These are phyloP conservation scores for Oryza nivara DNA, from an alignment of 176 grass and related monocot species.

Conservation along the genomic window DNA sequence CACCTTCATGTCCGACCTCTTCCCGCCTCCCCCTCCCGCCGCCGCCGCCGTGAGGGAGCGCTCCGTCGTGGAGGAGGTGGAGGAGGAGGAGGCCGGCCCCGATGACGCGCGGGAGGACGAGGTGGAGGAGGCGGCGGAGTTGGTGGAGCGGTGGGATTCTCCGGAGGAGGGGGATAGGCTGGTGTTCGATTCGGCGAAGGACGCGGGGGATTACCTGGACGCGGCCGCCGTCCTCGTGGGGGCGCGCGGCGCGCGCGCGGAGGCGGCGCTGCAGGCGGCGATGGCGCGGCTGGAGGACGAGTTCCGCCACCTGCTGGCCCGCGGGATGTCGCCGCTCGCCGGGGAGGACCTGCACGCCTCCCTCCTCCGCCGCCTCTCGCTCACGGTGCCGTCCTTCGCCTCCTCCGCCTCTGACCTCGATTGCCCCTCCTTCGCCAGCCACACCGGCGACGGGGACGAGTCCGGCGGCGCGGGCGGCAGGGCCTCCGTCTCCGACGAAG, in stretches of 20 bases:
- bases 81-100: slow-evolving; percentile 3
- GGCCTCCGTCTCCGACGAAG: slow-evolving; percentile 58
- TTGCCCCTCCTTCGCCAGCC: slow-evolving; percentile 50
- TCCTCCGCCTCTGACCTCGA: slow-evolving; percentile 52
- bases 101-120: slow-evolving; percentile 32
- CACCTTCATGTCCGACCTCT: slow-evolving; percentile 63
- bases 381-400: slow-evolving; percentile 54
- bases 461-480: slow-evolving; percentile 12
- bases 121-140: slow-evolving; percentile 16
- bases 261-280: slow-evolving; percentile 71
- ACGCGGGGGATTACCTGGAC: slow-evolving; percentile 61
- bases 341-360: slow-evolving; percentile 55
- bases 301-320: slow-evolving; percentile 83
- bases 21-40: slow-evolving; percentile 34
- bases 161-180: slow-evolving; percentile 26
- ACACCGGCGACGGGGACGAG: slow-evolving; percentile 31
- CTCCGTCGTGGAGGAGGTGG: slow-evolving; percentile 38
- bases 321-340: slow-evolving; percentile 45
- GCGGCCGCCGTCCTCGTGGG: slow-evolving; percentile 54
- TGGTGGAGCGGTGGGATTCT: slow-evolving; percentile 48
- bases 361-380: slow-evolving; percentile 65
- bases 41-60: background rate
- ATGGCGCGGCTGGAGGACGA: slow-evolving; percentile 82
- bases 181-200: slow-evolving; percentile 64
- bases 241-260: slow-evolving; percentile 41